Evolutionary conservation across 2,329 filamentous ascomycete species (phyloP).

Genomic region (Colletotrichum falcatum): DNA sequence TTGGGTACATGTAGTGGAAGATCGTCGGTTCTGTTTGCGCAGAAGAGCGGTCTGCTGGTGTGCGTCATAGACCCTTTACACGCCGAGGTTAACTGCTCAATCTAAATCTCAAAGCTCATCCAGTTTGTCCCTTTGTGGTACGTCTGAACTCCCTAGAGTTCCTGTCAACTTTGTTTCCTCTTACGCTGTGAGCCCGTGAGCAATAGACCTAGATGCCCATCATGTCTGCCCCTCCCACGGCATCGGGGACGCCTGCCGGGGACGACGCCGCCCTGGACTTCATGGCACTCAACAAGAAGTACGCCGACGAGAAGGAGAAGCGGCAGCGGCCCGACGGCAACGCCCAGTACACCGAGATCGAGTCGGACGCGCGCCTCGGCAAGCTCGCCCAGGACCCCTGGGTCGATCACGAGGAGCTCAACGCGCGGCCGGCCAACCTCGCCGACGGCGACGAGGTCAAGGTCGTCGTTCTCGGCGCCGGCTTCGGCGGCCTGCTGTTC

Average conservation of each 20-base stretch:
- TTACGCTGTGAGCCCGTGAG: not conserved
- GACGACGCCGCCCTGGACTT: slow-evolving; percentile 35
- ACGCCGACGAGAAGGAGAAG: slow-evolving; percentile 51
- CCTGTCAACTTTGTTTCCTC: not conserved
- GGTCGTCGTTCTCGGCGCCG: slow-evolving; percentile 51
- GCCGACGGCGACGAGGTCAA: slow-evolving; percentile 46
- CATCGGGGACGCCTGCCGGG: slow-evolving; percentile 7
- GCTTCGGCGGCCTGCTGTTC: slow-evolving; percentile 51
- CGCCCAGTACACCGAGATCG: slow-evolving; percentile 50
- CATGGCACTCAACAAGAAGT: slow-evolving; percentile 47
- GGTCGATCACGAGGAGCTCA: slow-evolving; percentile 50
- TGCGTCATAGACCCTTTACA: no score
- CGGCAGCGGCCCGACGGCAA: slow-evolving; percentile 49
- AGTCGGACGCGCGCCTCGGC: slow-evolving; percentile 41
- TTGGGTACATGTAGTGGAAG: no score
- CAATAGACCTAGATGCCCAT: not conserved
- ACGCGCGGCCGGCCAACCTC: slow-evolving; percentile 43
- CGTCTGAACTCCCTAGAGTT: not conserved
- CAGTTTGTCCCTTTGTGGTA: not conserved
- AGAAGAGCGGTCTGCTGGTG: no score
- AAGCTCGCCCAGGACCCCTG: slow-evolving; percentile 51
- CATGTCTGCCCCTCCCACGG: slow-evolving; percentile 23
- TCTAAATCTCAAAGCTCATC: not conserved
- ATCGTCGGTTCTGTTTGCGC: no score
- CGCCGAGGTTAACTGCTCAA: no score